Evolutionary conservation across 495 filamentous ascomycete genomes (phyloP), one percentile per base, ranked within the genome.

Genomic region (Lophiostoma macrostomum): DNA sequence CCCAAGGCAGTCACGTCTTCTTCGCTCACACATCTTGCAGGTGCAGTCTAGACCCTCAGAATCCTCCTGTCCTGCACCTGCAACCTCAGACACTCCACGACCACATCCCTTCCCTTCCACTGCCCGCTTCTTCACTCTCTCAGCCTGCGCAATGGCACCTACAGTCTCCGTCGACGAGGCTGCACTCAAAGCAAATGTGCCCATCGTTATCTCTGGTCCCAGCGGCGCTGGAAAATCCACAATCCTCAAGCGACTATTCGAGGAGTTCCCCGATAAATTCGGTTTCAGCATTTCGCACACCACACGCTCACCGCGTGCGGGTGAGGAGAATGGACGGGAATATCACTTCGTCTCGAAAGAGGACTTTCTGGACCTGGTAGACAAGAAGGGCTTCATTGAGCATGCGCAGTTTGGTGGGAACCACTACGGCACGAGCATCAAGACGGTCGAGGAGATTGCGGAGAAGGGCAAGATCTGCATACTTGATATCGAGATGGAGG

Each of bases 401-500:
- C 79, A 89, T 70, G 90, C 91, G 25, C 75, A 84, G 58, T 96
- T 95, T 68, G 82, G 87, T n/a, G 82, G 81, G 14, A 96, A 96
- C 71, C 71, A 78, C 69, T 97, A 96, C 70, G 91, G 91, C 18
- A 97, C 91, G 5, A 85, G 80, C 56, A 78, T 86, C 42, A 73
- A 77, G 58, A 87, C 87, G 4, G 84, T 96, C 53, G 79, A 83
- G 69, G 78, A 88, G 50, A 81, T 93, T 56, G 77, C 79, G 5
- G 78, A 79, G 54, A 78, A 83, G 68, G 85, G 85, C 19, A 74
- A 74, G 63, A 76, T 79, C 3, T 85, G 84, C 47, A 78, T 89
- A 23, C 70, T 90, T 53, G 86, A 98, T 69, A 98, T 96, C 67
- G 93, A 96, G 76, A 91, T 96, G 84, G 90, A 96, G 82, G 81